These are phyloP conservation scores for Cardamine resedifolia DNA, from an alignment of 345 rosid genomes.

Conservation along the genomic window DNA sequence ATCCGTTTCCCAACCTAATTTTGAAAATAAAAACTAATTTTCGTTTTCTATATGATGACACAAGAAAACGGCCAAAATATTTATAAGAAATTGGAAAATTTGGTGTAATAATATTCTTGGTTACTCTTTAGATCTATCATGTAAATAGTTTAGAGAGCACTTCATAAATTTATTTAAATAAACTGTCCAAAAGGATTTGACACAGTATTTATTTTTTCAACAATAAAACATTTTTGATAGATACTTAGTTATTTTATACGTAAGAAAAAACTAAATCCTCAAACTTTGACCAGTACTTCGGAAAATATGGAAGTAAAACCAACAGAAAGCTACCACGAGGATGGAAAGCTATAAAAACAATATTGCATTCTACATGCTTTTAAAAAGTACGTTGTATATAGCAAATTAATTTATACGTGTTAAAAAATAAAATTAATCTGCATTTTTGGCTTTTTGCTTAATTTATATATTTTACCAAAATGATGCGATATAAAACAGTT, in stretches of 20 bases:
- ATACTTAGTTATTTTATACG: not conserved
- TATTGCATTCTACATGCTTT: not conserved
- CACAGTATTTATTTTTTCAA: not conserved
- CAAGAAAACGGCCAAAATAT: not conserved
- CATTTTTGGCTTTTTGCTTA: not conserved
- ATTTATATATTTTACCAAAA: not conserved
- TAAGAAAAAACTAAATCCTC: constrained; percentile 22
- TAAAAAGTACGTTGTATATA: not conserved
- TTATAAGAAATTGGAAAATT: not conserved
- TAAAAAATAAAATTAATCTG: no score
- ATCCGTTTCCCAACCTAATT: not conserved
- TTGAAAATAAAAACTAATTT: not conserved
- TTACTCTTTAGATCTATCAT: not conserved
- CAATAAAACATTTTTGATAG: not conserved
- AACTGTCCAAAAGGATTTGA: not conserved
- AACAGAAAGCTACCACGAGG: constrained; percentile 19
- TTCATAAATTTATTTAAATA: not conserved
- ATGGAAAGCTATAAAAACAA: not conserved
- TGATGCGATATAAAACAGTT: not conserved
- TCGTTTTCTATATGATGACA: not conserved
- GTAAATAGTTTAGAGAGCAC: not conserved
- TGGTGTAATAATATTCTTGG: not conserved
- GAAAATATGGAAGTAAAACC: constrained; percentile 10
- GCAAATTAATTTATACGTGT: no score
- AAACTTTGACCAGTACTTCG: constrained; percentile 28